These are phyloP conservation scores for Neurospora terricola DNA, from an alignment of 495 filamentous ascomycete species.

Conservation along the genomic window DNA sequence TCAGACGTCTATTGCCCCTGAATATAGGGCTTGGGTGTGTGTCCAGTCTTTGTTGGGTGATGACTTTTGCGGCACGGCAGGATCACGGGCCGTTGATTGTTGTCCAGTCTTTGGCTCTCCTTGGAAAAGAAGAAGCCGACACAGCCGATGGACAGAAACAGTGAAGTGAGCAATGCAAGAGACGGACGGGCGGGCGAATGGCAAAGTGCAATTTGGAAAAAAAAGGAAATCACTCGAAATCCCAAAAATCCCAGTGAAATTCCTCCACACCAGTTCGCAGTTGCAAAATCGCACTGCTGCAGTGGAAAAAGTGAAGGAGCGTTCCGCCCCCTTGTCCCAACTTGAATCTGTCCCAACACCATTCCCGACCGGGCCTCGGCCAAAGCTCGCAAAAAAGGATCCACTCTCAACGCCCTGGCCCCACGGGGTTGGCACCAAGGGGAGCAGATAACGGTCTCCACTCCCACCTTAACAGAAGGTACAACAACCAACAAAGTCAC, in stretches of 20 bases:
- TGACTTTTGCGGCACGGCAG: background rate
- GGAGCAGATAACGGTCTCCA: background rate
- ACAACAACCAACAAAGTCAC: background rate
- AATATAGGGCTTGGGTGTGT: background rate
- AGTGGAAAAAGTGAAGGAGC: background rate
- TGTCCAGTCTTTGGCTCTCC: background rate
- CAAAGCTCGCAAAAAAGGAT: background rate
- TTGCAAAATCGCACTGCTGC: background rate
- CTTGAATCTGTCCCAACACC: background rate
- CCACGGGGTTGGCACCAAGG: background rate
- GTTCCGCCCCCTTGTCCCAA: background rate
- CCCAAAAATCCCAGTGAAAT: background rate
- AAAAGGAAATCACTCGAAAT: background rate
- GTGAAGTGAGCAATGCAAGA: background rate
- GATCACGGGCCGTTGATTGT: background rate
- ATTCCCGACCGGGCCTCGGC: background rate
- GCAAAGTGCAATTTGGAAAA: background rate
- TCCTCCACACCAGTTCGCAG: background rate
- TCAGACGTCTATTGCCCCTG: background rate
- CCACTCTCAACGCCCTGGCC: background rate
- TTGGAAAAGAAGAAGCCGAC: background rate
- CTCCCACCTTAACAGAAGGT: background rate
- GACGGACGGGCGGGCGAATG: background rate
- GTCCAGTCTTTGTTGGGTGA: background rate
- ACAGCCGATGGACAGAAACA: background rate